These are phyloP conservation scores for Heterobasidion parviporum DNA, from an alignment of 1,284 basidiomycete species.

Conservation along the genomic window DNA sequence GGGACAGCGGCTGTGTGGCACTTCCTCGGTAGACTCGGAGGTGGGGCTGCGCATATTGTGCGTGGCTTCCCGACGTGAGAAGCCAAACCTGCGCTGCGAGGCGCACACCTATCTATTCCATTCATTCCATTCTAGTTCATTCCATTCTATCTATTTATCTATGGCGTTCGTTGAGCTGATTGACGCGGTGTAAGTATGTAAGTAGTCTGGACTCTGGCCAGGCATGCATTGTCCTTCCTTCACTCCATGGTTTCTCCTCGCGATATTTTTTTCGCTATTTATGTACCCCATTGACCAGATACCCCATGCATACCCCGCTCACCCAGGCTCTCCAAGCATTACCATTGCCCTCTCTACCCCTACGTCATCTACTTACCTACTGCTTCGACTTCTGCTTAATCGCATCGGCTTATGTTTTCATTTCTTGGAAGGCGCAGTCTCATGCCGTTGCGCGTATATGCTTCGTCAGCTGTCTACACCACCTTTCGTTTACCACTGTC, in stretches of 20 bases:
- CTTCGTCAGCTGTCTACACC: too few relatives aligned
- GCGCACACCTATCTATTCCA: too few relatives aligned
- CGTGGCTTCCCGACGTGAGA: conserved; percentile 64
- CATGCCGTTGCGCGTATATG: too few relatives aligned
- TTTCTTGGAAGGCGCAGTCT: not conserved
- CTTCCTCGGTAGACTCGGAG: conserved; percentile 53
- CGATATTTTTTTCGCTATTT: not conserved
- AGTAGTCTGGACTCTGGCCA: not conserved
- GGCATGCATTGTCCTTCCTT: not conserved
- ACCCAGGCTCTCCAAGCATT: not conserved
- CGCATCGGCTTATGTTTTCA: too few relatives aligned
- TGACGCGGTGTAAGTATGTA: not conserved
- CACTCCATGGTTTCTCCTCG: not conserved
- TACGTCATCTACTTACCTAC: not conserved
- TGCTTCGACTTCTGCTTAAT: too few relatives aligned
- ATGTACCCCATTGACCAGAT: not conserved
- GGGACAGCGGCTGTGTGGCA: conserved; percentile 49
- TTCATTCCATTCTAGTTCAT: too few relatives aligned
- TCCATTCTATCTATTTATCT: too few relatives aligned
- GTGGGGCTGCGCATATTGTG: conserved; percentile 63
- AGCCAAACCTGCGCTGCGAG: not conserved
- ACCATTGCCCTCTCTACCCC: not conserved
- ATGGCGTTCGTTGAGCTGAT: not conserved
- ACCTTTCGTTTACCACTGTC: not conserved
- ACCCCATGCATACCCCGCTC: not conserved